Percentiles rank a stretch among this genome's conserved stretches.
Evolutionary conservation across 805 yeast species (phyloP).

Genomic region (Sugiyamaella smithiae): DNA sequence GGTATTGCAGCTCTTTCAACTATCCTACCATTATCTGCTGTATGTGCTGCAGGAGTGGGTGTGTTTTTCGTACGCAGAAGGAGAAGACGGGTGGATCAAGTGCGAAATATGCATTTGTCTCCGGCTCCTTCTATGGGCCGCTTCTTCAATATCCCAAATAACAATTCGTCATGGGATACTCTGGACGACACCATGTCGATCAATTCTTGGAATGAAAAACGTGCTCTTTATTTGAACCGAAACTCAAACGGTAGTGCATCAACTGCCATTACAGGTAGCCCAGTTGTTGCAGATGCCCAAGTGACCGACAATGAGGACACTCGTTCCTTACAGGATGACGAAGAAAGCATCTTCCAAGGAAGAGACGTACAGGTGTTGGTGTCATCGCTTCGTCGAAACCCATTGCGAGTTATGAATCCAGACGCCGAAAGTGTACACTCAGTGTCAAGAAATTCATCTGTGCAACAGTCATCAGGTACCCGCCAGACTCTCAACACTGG

Average conservation of each 20-base stretch:
- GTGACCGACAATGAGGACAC: slow-evolving; percentile 12
- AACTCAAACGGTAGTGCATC: slow-evolving; percentile 2
- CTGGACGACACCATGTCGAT: slow-evolving; percentile 20
- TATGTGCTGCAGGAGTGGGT: slow-evolving; percentile 36
- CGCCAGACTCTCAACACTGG: neutral
- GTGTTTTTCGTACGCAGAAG: slow-evolving; percentile 27
- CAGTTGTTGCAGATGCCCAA: slow-evolving; percentile 6
- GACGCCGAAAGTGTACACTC: slow-evolving; percentile 34
- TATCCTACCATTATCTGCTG: slow-evolving; percentile 41
- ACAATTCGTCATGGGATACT: slow-evolving; percentile 13
- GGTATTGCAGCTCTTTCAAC: slow-evolving; percentile 47
- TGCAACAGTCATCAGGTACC: slow-evolving; percentile 3
- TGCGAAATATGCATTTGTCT: slow-evolving; percentile 11
- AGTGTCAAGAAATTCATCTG: slow-evolving; percentile 7
- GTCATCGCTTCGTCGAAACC: slow-evolving; percentile 59
- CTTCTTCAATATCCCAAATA: slow-evolving; percentile 9
- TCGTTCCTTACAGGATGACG: slow-evolving; percentile 26
- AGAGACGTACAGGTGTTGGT: slow-evolving; percentile 72
- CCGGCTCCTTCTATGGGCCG: slow-evolving; percentile 18
- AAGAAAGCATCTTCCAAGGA: slow-evolving; percentile 44
- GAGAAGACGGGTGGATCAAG: slow-evolving; percentile 3
- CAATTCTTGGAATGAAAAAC: slow-evolving; percentile 27
- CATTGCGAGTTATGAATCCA: slow-evolving; percentile 62
- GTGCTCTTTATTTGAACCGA: slow-evolving; percentile 17
- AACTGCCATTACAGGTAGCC: slow-evolving; percentile 12